A percentile compares a stretch with the other conserved stretches of the same genome.
Evolutionary conservation across 495 filamentous ascomycete genomes (phyloP).

Genomic region (Echria macrotheca): DNA sequence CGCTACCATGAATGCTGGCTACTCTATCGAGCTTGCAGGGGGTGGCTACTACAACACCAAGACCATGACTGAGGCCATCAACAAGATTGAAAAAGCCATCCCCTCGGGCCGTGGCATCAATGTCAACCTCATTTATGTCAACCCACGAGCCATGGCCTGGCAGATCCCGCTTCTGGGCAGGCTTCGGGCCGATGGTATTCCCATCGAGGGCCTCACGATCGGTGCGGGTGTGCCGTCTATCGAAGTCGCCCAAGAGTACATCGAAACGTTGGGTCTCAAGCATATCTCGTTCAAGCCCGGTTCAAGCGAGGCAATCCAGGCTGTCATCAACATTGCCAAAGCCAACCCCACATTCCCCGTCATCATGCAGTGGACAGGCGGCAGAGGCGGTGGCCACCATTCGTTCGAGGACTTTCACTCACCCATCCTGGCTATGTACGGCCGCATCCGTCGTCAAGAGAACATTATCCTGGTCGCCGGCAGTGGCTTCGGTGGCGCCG

Average conservation of each 20-base stretch:
- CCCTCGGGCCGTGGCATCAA: constrained; percentile 89
- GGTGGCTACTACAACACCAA: constrained; percentile 92
- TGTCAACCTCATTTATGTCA: constrained; percentile 94
- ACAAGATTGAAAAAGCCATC: constrained; percentile 83
- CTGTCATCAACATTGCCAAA: constrained; percentile 87
- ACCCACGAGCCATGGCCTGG: constrained; percentile 93
- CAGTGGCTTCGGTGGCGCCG: constrained; percentile 85
- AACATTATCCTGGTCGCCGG: constrained; percentile 89
- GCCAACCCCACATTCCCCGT: constrained; percentile 86
- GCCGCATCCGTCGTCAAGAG: constrained; percentile 68
- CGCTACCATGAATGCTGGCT: constrained; percentile 93
- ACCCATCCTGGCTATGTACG: constrained; percentile 87
- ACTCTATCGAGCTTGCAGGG: constrained; percentile 86
- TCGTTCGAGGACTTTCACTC: constrained; percentile 95
- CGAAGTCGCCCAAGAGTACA: constrained; percentile 91
- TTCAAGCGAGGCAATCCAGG: constrained; percentile 80
- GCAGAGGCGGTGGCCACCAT: constrained; percentile 89
- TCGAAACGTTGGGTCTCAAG: constrained; percentile 87
- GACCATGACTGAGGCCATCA: constrained; percentile 80
- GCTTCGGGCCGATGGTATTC: constrained; percentile 79
- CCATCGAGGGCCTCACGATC: constrained; percentile 91
- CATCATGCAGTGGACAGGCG: constrained; percentile 91
- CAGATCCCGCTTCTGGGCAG: constrained; percentile 88
- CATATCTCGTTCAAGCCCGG: constrained; percentile 95
- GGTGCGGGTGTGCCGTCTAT: constrained; percentile 91